Conservation (phyloP, 2,329 filamentous ascomycete genomes). For the Aspergillus neoniger region DNA sequence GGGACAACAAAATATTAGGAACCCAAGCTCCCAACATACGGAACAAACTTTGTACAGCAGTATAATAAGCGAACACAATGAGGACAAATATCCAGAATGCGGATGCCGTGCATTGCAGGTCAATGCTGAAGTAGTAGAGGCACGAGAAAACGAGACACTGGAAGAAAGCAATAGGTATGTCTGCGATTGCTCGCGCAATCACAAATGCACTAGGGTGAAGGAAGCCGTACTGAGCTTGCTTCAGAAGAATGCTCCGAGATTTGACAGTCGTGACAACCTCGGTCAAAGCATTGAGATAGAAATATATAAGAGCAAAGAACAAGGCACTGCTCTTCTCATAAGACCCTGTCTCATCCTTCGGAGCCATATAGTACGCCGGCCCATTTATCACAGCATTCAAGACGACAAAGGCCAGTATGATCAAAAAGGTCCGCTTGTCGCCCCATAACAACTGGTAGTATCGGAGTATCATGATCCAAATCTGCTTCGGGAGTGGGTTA, state of each 20-base stretch:
- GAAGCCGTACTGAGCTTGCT: neutral
- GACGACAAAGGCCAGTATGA: no score
- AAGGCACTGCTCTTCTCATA: neutral
- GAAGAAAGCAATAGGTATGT: conserved; percentile 69
- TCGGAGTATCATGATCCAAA: no score
- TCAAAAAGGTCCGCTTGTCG: no score
- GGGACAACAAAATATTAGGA: neutral
- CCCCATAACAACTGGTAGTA: no score
- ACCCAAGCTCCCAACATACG: neutral
- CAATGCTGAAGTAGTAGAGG: conserved; percentile 79
- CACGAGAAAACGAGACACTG: conserved; percentile 73
- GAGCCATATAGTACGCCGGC: neutral
- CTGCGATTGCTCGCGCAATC: conserved; percentile 41
- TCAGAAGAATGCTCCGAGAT: neutral
- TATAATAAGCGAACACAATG: conserved; percentile 58
- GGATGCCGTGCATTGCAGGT: conserved; percentile 65
- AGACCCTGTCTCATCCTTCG: neutral
- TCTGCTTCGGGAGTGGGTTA: no score
- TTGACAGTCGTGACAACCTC: neutral
- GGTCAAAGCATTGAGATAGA: neutral
- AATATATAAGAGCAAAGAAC: neutral
- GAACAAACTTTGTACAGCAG: neutral
- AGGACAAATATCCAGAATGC: conserved; percentile 78
- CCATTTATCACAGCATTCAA: neutral
- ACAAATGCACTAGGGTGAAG: neutral